phyloP scores from a whole-genome alignment of 352 stramenopile genomes.

The Pythium utonaiense region DNA sequence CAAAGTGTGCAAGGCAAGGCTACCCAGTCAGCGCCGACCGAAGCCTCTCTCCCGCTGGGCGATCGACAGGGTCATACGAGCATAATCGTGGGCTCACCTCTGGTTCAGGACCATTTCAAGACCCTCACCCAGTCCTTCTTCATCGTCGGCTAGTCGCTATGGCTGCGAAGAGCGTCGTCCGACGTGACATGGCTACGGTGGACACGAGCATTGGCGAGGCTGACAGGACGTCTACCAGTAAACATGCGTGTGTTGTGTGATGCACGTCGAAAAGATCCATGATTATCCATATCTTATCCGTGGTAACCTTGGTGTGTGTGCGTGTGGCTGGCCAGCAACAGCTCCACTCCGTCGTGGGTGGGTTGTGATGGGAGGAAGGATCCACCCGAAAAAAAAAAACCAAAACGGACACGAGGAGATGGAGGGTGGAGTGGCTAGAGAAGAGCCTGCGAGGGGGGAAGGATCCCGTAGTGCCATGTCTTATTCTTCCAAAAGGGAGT shows the following conservation, averaged over 20 bases:
- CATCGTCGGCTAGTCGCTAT: not conserved
- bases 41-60: not conserved
- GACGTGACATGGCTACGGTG: not conserved
- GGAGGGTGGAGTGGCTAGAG: not conserved
- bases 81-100: not conserved
- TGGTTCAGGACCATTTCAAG: constrained; percentile 4
- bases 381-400: not conserved
- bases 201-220: not conserved
- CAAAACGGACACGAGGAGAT: not conserved
- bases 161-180: not conserved
- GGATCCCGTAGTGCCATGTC: not conserved
- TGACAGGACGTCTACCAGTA: no score
- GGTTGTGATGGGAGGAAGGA: not conserved
- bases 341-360: not conserved
- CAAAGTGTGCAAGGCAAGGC: constrained; percentile 18
- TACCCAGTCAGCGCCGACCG: not conserved
- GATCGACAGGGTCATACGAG: not conserved
- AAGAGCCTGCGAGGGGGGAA: no score
- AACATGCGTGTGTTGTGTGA: not conserved
- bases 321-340: no score
- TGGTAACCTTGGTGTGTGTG: no score
- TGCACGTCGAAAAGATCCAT: not conserved
- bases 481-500: not conserved
- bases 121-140: constrained; percentile 19
- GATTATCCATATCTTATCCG: not conserved